Conservation (phyloP, 192 early-diverging fungal species). For the Coemansia sp. region DNA sequence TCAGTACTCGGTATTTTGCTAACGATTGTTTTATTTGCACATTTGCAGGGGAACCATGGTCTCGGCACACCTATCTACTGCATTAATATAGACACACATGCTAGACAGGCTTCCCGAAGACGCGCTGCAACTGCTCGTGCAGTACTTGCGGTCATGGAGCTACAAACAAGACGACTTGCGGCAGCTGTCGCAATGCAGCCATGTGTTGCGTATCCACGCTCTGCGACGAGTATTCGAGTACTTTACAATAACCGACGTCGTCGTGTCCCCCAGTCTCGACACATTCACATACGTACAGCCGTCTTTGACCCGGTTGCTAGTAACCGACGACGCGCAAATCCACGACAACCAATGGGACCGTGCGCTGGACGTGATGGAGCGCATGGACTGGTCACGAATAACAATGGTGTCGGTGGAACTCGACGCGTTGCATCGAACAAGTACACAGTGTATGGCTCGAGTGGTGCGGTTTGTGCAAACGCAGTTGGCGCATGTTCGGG, state of each 20-base stretch:
- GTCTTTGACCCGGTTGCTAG: constrained; percentile 17
- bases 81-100: no score
- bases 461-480: constrained; percentile 13
- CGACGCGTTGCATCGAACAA: neutral
- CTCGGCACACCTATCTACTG: no score
- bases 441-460: neutral
- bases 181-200: constrained; percentile 16
- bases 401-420: constrained; percentile 34
- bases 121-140: constrained; percentile 12
- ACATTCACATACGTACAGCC: constrained; percentile 18
- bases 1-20: no score
- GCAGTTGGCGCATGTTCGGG: neutral
- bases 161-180: constrained; percentile 20
- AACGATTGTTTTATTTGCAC: no score
- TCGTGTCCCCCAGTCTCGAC: neutral
- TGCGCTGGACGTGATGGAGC: neutral
- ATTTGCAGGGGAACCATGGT: no score
- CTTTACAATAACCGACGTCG: constrained; percentile 23
- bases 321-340: constrained; percentile 19
- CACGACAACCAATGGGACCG: constrained; percentile 17
- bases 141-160: constrained; percentile 31
- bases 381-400: constrained; percentile 22
- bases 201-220: constrained; percentile 1
- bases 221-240: constrained; percentile 25
- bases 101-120: constrained; percentile 21